Base-by-base conservation (phyloP, 2,329 filamentous ascomycete species). In the Ophiocordyceps unilateralis region DNA sequence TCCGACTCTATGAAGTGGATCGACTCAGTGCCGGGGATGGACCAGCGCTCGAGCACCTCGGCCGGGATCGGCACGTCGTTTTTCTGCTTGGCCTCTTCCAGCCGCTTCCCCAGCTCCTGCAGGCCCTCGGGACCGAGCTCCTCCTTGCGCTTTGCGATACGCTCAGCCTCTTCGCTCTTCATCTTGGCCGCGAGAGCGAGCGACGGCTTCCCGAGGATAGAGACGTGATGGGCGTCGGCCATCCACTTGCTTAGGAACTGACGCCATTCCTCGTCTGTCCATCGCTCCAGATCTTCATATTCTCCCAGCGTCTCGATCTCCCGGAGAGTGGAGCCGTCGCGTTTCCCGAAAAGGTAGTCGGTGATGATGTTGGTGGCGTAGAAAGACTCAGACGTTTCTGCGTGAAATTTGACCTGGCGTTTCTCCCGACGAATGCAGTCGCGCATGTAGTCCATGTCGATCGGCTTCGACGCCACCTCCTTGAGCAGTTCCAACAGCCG, bases 1-100 rank as follows among this genome's bases (percentile, higher is more conserved):
- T 74, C 78, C 0, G 87, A 91, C 49, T 87, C 74, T 52, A 95
- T 93, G 61, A 98, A 96, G 57, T 94, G 86, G 41, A 98, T 95
- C 0, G 87, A 93, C 9, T 93, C 83, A 0, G 85, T 84, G 26
- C 78, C 74, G 0, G 91, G 91, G 11, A 96, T 83, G 37, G 75
- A 68, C 68, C 93, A 94, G 43, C 76, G 69, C 46, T 86, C 81
- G 14, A 98, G 70, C n/a, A 95, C 65, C 2, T 83, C 76, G 21
- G 76, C 69, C 1, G 91, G 91, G 45, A 98, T 93, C 8, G 85
- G 78, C 52, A 78, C 75, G 50, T 95, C 85, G 53, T 96, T 98
- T 60, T 88, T 83, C 17, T 77, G 74, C 61, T 94, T 93, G 8
- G 91, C 89, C 36, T 76, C 69, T 44, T 93, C 83, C 5, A 98